Conservation (phyloP, 2,329 filamentous ascomycete species). For the Trichoderma sp. region DNA sequence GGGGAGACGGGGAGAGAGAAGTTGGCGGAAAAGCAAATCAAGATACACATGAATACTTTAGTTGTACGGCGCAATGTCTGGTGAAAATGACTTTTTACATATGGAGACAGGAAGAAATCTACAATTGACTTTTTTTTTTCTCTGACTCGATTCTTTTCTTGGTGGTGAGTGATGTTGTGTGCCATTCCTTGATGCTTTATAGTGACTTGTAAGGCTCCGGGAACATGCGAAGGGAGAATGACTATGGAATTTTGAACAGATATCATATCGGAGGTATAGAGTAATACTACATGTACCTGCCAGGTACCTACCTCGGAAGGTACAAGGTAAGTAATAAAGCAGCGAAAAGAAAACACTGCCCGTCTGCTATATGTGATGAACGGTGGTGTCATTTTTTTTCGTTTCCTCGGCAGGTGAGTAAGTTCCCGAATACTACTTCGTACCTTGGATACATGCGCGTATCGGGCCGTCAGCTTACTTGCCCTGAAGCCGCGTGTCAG, state of each 20-base stretch:
- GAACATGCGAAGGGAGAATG: slow-evolving; percentile 2
- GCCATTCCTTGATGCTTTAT: background rate
- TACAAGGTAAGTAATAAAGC: too few relatives aligned
- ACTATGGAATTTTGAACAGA: background rate
- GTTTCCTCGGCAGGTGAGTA: too few relatives aligned
- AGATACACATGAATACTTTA: slow-evolving; percentile 13
- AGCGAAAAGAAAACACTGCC: too few relatives aligned
- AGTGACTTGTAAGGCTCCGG: background rate
- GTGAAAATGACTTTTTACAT: slow-evolving; percentile 12
- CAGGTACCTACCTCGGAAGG: too few relatives aligned
- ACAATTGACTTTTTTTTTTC: slow-evolving; percentile 4
- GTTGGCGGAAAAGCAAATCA: background rate
- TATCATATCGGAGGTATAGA: background rate
- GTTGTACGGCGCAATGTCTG: slow-evolving; percentile 10
- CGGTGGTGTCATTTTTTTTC: too few relatives aligned
- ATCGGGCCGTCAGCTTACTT: slow-evolving; percentile 18
- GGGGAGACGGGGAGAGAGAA: background rate
- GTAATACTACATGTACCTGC: too few relatives aligned
- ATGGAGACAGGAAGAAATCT: background rate
- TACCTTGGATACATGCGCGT: background rate
- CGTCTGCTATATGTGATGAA: too few relatives aligned
- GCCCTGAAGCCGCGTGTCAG: background rate
- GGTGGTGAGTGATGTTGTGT: background rate
- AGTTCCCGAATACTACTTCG: background rate
- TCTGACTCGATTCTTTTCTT: background rate